These are phyloP conservation scores for Suhomyces chickasaworum DNA, from an alignment of 1,139 yeast genomes.

Conservation along the genomic window DNA sequence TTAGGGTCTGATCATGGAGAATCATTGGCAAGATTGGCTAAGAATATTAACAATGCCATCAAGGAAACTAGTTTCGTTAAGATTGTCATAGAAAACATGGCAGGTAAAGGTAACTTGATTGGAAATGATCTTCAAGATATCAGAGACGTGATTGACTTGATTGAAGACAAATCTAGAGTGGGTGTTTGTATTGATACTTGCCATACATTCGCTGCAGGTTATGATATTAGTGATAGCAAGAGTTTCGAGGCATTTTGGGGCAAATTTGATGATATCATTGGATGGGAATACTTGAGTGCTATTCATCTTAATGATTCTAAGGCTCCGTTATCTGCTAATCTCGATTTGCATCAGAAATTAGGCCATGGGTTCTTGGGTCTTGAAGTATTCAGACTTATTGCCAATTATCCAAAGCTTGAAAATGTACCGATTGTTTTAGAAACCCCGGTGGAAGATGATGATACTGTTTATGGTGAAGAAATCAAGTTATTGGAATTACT, in stretches of 20 bases:
- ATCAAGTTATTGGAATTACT: constrained; percentile 76
- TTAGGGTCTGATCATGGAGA: constrained; percentile 68
- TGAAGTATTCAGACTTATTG: constrained; percentile 76
- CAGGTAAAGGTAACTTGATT: constrained; percentile 90
- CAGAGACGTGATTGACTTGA: constrained; percentile 67
- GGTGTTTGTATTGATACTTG: constrained; percentile 97
- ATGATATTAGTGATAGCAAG: constrained; percentile 68
- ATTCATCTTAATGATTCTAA: constrained; percentile 93
- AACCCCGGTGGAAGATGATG: constrained; percentile 73
- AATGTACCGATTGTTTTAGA: constrained; percentile 84
- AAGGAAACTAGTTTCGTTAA: constrained; percentile 73
- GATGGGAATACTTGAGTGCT: constrained; percentile 72
- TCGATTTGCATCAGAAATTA: constrained; percentile 87
- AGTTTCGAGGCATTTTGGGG: constrained; percentile 68
- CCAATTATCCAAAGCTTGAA: constrained; percentile 64
- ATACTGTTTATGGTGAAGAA: constrained; percentile 73
- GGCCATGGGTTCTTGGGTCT: constrained; percentile 90
- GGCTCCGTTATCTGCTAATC: constrained; percentile 86
- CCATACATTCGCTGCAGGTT: constrained; percentile 95
- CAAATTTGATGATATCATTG: constrained; percentile 70
- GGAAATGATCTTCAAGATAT: constrained; percentile 83
- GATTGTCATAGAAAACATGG: constrained; percentile 95
- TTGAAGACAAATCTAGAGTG: constrained; percentile 75
- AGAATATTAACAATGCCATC: constrained; percentile 77
- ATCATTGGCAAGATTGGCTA: constrained; percentile 70